These are phyloP conservation scores for Beta lomatogona DNA, from an alignment of 179 eudicot species.

Conservation along the genomic window DNA sequence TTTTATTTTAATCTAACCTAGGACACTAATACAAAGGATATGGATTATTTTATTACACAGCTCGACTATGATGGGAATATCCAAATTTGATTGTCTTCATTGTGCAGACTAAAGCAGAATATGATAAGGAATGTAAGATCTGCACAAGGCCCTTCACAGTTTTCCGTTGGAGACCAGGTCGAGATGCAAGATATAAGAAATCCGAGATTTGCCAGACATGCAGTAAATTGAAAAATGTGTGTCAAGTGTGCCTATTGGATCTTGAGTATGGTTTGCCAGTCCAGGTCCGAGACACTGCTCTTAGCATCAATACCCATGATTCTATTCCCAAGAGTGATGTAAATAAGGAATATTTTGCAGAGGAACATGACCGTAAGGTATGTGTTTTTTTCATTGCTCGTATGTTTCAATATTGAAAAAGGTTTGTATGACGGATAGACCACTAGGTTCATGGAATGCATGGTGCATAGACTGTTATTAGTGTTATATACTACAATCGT, in stretches of 20 bases:
- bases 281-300: slow-evolving; percentile 96
- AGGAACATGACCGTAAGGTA: slow-evolving; percentile 98
- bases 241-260: slow-evolving; percentile 97
- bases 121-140: slow-evolving; percentile 95
- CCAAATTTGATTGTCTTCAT: slow-evolving; percentile 9
- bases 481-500: neutral
- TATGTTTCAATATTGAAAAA: neutral
- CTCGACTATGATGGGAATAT: neutral
- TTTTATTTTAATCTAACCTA: neutral
- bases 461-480: neutral
- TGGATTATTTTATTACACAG: neutral
- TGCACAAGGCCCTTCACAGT: slow-evolving; percentile 97
- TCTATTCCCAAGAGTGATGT: slow-evolving; percentile 98
- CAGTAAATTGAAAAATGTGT: slow-evolving; percentile 93
- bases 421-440: neutral
- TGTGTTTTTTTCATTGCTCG: slow-evolving; percentile 23
- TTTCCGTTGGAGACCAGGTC: slow-evolving; percentile 97
- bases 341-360: slow-evolving; percentile 92
- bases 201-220: slow-evolving; percentile 96
- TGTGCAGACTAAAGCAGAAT: slow-evolving; percentile 89
- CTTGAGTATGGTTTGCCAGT: slow-evolving; percentile 98
- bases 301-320: slow-evolving; percentile 84
- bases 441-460: neutral
- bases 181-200: slow-evolving; percentile 96
- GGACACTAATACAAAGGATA: neutral